Base-by-base conservation (phyloP, 2,329 filamentous ascomycete genomes). In the Tetracladium maxilliforme region DNA sequence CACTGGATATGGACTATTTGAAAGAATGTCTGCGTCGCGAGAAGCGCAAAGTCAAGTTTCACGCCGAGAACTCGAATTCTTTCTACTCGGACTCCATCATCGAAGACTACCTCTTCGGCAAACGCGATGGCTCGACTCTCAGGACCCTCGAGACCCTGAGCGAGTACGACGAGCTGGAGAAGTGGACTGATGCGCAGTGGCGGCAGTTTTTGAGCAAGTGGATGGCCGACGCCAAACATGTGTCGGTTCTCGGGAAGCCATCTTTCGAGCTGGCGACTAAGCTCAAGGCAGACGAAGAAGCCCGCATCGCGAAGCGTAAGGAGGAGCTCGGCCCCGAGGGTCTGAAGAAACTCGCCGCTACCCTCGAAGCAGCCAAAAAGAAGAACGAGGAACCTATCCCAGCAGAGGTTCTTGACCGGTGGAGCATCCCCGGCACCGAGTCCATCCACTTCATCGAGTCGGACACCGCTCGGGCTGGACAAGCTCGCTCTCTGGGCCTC, bases 371-470 rank as follows among this genome's bases (percentile, higher is more conserved):
- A 20, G 87, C 90, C 6, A 92, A 93, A 51, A 68, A 71, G 11
- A 79, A 86, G 49, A 98, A 95, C 41, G 82, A 94, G 36, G 69
- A 73, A 39, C 72, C 82, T 6, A 92, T 98, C 29, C 90, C 90
- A 1, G 61, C 70, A 14, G 70, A 79, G 3, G 55, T 94, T n/a
- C 62, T 98, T 10, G 76, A 83, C 31, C 61, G 70, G 27, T 93
- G 92, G 59, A 59, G 69, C 21, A 80, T 95, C 8, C 90, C 90
- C 1, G 67, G 73, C 16, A 81, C 82, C 0, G 80, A 92, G 7
- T 92, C 84, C 0, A 94, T 98, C 24, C 83, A 93, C 45, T 95
- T 98, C 50, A 92, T 94, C 39, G 68, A 84, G 34, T 90, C 84
- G 0, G 72, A 67, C 6, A 92, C 84, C 11, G 90, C 86, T 17